Base-by-base conservation (phyloP, 306 rosid species). In the Carpinus viminea region DNA sequence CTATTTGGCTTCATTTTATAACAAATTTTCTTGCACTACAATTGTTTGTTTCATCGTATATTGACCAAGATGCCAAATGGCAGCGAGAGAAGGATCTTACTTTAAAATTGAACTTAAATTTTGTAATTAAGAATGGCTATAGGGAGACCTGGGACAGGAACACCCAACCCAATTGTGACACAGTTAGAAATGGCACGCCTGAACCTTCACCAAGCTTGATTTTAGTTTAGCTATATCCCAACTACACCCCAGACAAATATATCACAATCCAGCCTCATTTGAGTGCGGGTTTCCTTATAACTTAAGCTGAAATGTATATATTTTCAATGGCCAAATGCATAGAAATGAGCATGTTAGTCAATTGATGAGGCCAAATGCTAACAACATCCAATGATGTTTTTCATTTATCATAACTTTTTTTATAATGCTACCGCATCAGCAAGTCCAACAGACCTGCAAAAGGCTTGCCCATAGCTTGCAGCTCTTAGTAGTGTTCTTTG, bases 401-500 rank as follows among this genome's bases (percentile, higher is more conserved):
- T 11, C 26, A 7, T 38, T 15, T 6, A 15, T 75, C 24, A 64
- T 41, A 53, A 76, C 12, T 13, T 5, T 10, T 59, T 24, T 12
- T 69, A 26, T 68, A 56, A 79, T 72, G 73, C 73, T 52, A 50
- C 69, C n/a, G 60, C 21, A 75, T 76, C 68, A 72, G 65, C 56
- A 69, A 72, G 77, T 56, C 76, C 83, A 62, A 70, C 91, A 76
- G 81, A 92, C 98, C 97, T 90, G 88, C 98, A 95, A 89, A 95
- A 95, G 68, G 98, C 98, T 80, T 95, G 98, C 72, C 97, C 98
- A 83, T 92, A 95, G 89, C 98, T 92, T 66, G 98, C 98, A 48
- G 98, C 98, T 84, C 98, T 89, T 71, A 95, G 85, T 78, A 95
- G 92, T 16, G 93, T 95, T 51, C 65, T 85, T 74, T 95, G 98